Evolutionary conservation across 768 basidiomycete species (phyloP).

Genomic region (Mycena haematopus): DNA sequence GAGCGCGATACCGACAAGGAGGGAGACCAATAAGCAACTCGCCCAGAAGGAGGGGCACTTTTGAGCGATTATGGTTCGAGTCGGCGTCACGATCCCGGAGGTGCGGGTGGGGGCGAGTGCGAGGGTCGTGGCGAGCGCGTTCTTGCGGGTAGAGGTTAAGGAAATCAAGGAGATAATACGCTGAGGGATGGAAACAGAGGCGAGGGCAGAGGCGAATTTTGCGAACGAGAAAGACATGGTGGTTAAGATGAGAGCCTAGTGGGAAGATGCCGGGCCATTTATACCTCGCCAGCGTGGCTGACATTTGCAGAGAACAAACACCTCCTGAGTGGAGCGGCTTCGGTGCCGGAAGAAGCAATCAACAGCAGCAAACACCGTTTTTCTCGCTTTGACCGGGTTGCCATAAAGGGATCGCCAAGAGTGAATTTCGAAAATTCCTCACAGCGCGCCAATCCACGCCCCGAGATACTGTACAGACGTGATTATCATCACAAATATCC

Average conservation of each 20-base stretch:
- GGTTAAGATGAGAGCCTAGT: background rate
- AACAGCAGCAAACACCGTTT: background rate
- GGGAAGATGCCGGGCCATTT: background rate
- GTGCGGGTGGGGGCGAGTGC: too few species aligned
- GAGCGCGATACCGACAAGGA: background rate
- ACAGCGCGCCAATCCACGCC: too few species aligned
- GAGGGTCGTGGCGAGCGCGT: background rate
- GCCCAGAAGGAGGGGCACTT: too few species aligned
- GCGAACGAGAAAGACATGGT: background rate
- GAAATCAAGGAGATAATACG: too few species aligned
- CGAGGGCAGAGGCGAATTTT: background rate
- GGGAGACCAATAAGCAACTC: background rate
- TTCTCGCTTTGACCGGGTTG: constrained; percentile 16
- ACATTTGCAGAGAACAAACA: background rate
- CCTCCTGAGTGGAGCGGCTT: too few species aligned
- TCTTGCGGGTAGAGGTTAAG: too few species aligned
- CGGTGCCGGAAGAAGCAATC: too few species aligned
- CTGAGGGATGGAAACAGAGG: background rate
- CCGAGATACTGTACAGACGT: too few species aligned
- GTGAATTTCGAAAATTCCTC: too few species aligned
- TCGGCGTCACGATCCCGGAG: too few species aligned
- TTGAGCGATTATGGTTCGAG: too few species aligned
- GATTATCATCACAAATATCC: too few species aligned
- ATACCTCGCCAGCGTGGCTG: background rate
- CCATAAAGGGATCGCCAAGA: background rate